Evolutionary conservation across 352 stramenopile species (phyloP).

Genomic region (Phytopythium montanum): DNA sequence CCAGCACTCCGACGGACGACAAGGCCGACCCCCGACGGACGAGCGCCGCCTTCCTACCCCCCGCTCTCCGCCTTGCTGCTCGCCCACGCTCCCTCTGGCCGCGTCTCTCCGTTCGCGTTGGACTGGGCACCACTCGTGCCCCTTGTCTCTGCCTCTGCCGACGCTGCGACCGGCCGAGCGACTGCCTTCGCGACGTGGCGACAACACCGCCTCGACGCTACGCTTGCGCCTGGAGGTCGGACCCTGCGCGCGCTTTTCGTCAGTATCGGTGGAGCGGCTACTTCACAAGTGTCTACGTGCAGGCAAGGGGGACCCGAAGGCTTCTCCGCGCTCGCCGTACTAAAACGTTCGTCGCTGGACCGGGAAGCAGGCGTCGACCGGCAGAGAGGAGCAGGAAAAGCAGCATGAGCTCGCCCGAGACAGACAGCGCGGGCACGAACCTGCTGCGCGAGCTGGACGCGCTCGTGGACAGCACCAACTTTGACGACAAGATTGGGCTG

Average conservation of each 20-base stretch:
- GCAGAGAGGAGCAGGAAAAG: background rate
- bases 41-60: background rate
- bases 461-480: conserved; percentile 71
- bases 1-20: background rate
- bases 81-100: background rate
- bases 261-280: background rate
- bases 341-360: background rate
- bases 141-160: background rate
- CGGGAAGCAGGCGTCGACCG: too few species aligned
- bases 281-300: background rate
- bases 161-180: background rate
- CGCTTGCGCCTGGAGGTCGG: background rate
- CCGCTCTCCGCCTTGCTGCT: background rate
- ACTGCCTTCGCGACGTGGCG: conserved; percentile 1
- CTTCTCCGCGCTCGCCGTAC: conserved; percentile 1
- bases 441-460: conserved; percentile 58
- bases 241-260: background rate
- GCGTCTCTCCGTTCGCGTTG: conserved; percentile 1
- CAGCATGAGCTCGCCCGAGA: conserved; percentile 56
- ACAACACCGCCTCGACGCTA: background rate
- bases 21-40: background rate
- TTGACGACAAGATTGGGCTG: conserved; percentile 85
- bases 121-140: background rate
- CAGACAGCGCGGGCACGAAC: conserved; percentile 24
- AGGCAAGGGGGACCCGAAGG: background rate